Evolutionary conservation across 768 basidiomycete species (phyloP), one percentile per base, ranked within the genome.

Genomic region (Floccularia luteovirens): DNA sequence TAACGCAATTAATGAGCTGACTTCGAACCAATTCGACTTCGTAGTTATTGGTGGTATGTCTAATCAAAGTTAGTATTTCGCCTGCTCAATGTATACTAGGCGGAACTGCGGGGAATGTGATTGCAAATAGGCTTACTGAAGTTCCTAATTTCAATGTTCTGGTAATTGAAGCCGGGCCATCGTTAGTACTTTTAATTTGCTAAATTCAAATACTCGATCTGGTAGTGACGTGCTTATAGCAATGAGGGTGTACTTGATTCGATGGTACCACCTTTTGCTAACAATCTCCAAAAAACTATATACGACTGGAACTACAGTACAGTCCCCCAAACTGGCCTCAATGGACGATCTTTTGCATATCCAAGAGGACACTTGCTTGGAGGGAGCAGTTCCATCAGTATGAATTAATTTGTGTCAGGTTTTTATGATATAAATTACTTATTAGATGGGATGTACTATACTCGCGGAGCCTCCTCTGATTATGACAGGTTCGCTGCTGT

Each of bases 301-400:
- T 58, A 42, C 35, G 59, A 63, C 31, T 64, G 61, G 60, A 66
- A 66, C 27, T 66, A 53, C 28, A 64, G 62, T 10, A 63, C 62
- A 4, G 53, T 49, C 2, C 51, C 63, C 12, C 64, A 63, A 41
- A 13, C 46, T 10, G 55, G 47, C 8, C 44, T 62, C 5, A 52
- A 55, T 38, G 49, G 49, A 3, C 52, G 58, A 3, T n/a, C 47
- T 1, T 35, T 61, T 1, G 11, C 46, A 7, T 60, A 58, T 42
- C 44, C 56, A 1, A 27, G 62, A 33, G 63, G 62, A 1, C 47
- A 49, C 21, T 35, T 61, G 22, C 48, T 64, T 1, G 63, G 63
- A 3, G 63, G 62, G 5, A 49, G 48, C 16, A 59, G 55, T 25
- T 55, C 59, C 1, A 53, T 58, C 34, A 62, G 61, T 62, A 31